These are phyloP conservation scores for Aureobasidium lini DNA, from an alignment of 2,329 filamentous ascomycete species.

Conservation along the genomic window DNA sequence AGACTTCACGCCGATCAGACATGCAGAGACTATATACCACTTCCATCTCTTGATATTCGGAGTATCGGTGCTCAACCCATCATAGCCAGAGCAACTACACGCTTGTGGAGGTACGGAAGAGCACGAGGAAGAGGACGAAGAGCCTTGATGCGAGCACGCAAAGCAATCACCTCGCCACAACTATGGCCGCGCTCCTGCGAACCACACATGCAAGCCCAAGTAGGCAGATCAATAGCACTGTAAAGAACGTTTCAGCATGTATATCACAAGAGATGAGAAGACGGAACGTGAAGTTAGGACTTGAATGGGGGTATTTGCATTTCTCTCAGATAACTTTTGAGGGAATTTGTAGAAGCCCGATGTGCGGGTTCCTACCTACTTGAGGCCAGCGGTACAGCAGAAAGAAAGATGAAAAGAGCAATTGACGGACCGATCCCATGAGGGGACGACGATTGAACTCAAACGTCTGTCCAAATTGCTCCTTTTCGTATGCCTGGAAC, in stretches of 20 bases:
- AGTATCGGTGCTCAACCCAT: not conserved
- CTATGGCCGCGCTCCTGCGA: constrained; percentile 17
- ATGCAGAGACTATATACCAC: not conserved
- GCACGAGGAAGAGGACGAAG: not conserved
- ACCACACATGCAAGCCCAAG: constrained; percentile 24
- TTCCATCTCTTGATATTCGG: too few species aligned
- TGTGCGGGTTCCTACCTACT: not conserved
- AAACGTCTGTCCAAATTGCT: not conserved
- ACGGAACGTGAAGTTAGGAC: not conserved
- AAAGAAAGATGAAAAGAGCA: not conserved
- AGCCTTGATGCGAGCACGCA: not conserved
- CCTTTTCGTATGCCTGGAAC: not conserved
- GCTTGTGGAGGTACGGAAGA: not conserved
- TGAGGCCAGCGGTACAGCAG: not conserved
- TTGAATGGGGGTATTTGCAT: not conserved
- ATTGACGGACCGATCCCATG: too few species aligned
- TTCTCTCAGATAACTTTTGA: not conserved
- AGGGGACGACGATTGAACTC: too few species aligned
- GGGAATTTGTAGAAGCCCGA: not conserved
- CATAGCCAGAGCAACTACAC: not conserved
- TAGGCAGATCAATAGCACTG: not conserved
- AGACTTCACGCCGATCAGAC: not conserved
- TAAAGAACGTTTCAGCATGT: not conserved
- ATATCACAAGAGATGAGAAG: not conserved
- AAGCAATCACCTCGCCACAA: constrained; percentile 13